Conservation (phyloP, 352 stramenopile genomes). For the Aphanomyces cochlioides region DNA sequence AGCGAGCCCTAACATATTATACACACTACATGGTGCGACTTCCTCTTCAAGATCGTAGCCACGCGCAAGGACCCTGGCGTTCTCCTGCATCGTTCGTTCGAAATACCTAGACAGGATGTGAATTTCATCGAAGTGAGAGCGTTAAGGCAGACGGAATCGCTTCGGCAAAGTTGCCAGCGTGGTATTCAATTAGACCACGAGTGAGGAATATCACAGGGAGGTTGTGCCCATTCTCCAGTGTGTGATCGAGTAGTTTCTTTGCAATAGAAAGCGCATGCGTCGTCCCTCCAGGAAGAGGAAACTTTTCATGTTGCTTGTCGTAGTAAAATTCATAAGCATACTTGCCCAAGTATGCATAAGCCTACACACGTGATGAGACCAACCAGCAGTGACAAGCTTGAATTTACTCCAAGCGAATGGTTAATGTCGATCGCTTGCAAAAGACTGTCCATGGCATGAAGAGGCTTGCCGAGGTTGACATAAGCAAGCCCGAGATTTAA, state of each 20-base stretch:
- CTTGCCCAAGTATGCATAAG: slow-evolving; percentile 42
- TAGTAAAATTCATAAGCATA: slow-evolving; percentile 42
- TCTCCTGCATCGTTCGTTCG: slow-evolving; percentile 36
- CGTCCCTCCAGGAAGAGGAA: slow-evolving; percentile 3
- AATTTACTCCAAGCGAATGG: slow-evolving; percentile 29
- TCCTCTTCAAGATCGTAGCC: slow-evolving; percentile 46
- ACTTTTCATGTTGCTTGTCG: slow-evolving; percentile 22
- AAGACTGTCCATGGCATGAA: slow-evolving; percentile 53
- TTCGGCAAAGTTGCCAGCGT: slow-evolving; percentile 37
- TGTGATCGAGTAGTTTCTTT: slow-evolving; percentile 36
- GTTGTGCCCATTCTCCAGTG: slow-evolving; percentile 35
- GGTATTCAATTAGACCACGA: slow-evolving; percentile 40
- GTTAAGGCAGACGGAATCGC: slow-evolving; percentile 32
- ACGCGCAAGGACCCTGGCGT: slow-evolving; percentile 36
- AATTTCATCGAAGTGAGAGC: no score
- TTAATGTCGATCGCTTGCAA: slow-evolving; percentile 42
- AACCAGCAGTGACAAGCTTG: background rate
- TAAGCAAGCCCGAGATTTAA: slow-evolving; percentile 56
- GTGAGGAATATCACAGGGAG: slow-evolving; percentile 46
- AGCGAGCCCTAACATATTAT: slow-evolving; percentile 51
- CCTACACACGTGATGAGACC: slow-evolving; percentile 14
- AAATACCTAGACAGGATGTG: slow-evolving; percentile 32
- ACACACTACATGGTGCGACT: slow-evolving; percentile 34
- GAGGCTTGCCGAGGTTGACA: slow-evolving; percentile 24
- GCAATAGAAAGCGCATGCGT: slow-evolving; percentile 37